Evolutionary conservation across 2,329 filamentous ascomycete species (phyloP).

Genomic region (Neodidymelliopsis sp.): DNA sequence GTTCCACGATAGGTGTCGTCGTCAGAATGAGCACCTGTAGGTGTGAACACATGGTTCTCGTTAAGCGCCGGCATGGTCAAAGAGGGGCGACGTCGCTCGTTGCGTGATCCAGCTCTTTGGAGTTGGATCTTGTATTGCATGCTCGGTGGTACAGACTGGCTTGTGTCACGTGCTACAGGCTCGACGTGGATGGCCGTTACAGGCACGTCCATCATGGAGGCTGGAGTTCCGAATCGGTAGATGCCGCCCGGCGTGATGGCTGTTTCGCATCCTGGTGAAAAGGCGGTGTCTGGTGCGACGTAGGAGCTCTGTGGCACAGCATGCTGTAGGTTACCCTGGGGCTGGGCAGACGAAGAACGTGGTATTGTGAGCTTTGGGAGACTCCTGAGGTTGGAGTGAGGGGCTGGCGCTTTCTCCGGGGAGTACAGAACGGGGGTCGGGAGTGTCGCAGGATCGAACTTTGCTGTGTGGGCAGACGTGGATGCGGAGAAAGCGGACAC

Average conservation of each 20-base stretch:
- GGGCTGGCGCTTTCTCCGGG: slow-evolving; percentile 52
- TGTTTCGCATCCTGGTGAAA: slow-evolving; percentile 55
- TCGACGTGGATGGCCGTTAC: slow-evolving; percentile 75
- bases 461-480: slow-evolving; percentile 43
- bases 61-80: slow-evolving; percentile 74
- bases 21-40: slow-evolving; percentile 43
- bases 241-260: slow-evolving; percentile 66
- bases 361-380: slow-evolving; percentile 67
- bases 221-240: slow-evolving; percentile 83
- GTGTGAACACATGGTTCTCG: slow-evolving; percentile 64
- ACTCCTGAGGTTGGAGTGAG: slow-evolving; percentile 60
- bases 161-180: slow-evolving; percentile 77
- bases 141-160: slow-evolving; percentile 91
- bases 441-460: slow-evolving; percentile 36
- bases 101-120: slow-evolving; percentile 54
- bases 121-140: slow-evolving; percentile 76
- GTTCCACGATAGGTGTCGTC: slow-evolving; percentile 44
- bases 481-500: slow-evolving; percentile 47
- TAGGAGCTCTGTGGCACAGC: slow-evolving; percentile 35
- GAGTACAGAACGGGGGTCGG: slow-evolving; percentile 48
- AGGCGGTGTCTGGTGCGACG: slow-evolving; percentile 48
- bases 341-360: slow-evolving; percentile 48
- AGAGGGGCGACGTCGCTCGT: slow-evolving; percentile 67
- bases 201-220: slow-evolving; percentile 90
- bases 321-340: slow-evolving; percentile 35